Conservation (phyloP, 208 protist species). For the Leishmania tropica region DNA sequence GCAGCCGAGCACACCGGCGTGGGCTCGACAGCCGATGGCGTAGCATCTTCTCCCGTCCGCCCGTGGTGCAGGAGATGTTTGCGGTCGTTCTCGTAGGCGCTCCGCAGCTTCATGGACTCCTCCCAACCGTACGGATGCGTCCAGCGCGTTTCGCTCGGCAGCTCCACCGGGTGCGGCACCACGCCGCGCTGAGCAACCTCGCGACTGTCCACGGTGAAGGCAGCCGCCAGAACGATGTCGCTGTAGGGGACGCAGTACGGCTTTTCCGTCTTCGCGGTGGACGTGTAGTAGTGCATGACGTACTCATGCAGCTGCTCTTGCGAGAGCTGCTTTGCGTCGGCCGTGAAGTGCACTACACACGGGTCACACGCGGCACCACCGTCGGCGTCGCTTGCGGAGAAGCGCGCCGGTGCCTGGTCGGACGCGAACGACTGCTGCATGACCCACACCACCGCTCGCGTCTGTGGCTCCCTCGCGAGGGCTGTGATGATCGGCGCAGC, state of each 20-base stretch:
- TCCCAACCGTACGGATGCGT: constrained; percentile 64
- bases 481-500: constrained; percentile 49
- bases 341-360: constrained; percentile 76
- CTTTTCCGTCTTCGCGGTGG: neutral
- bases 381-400: neutral
- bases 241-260: constrained; percentile 18
- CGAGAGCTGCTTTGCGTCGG: constrained; percentile 39
- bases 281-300: constrained; percentile 37
- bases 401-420: constrained; percentile 48
- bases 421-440: constrained; percentile 55
- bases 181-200: constrained; percentile 17
- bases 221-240: constrained; percentile 50
- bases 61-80: constrained; percentile 28
- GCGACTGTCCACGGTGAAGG: constrained; percentile 47
- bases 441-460: constrained; percentile 51
- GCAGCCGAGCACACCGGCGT: constrained; percentile 2
- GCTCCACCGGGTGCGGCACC: constrained; percentile 23
- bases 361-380: constrained; percentile 6
- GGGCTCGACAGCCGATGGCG: neutral
- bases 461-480: constrained; percentile 34
- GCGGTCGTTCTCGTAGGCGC: constrained; percentile 42
- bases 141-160: constrained; percentile 62
- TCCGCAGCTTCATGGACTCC: constrained; percentile 50
- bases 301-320: constrained; percentile 45
- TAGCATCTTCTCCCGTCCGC: neutral